Evolutionary conservation across 2,329 filamentous ascomycete genomes (phyloP), one percentile per base, ranked within the genome.

Genomic region (Penicillium fuscoglaucum): DNA sequence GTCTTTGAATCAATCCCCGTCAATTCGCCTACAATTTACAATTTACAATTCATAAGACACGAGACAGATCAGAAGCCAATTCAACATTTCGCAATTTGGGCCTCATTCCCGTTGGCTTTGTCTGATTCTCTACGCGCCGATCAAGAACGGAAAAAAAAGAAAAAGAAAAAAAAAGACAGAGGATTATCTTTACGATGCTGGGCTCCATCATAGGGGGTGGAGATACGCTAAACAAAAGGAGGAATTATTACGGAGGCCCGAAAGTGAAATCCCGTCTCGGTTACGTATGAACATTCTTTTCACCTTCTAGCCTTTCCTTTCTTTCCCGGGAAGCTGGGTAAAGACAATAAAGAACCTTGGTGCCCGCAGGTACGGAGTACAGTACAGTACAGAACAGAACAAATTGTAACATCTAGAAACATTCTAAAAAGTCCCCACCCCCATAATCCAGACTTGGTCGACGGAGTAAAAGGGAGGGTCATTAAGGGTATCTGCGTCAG

Each of bases 231-330:
- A 31, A 19, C 40, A 41, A 52, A 61, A 47, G 47, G 50, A 50
- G 44, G 47, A 45, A 61, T 59, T 35, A 40, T 53, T 57, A 59
- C 45, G 57, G 52, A 33, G 33, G 33, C 52, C 61, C 43, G 58
- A 51, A 45, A 37, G 26, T 51, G 39, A 60, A 60, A 41, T 49
- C 55, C n/a, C 40, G 64, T 62, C 59, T 63, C 60, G 59, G 57
- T 64, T 68, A 67, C 66, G 64, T 68, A 59, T 61, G 63, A 66
- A 66, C 66, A 67, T 68, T 68, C 66, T 66, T 65, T 60, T 53
- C 37, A 17, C 55, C 66, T 68, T 68, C 66, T 68, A 68, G 66
- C 59, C 57, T 46, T 46, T 56, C 60, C 62, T 65, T 59, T 61
- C 24, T 44, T 46, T 50, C 56, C 64, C 66, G 64, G 55, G 44